Evolutionary conservation across 148 eudicot genomes (phyloP).

Genomic region (Heliosperma pusillum): DNA sequence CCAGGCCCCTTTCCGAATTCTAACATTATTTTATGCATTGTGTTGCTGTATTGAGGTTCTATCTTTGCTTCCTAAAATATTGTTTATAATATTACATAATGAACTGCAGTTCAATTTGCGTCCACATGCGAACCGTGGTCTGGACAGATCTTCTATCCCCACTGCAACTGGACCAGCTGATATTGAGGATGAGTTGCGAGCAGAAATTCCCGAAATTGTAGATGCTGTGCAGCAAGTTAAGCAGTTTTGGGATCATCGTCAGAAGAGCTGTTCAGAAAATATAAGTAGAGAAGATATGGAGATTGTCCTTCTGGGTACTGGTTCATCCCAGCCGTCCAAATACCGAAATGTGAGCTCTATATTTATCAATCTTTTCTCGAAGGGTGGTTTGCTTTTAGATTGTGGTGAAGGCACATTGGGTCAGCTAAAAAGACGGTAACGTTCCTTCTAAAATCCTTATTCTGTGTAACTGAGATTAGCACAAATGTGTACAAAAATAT

Average conservation of each 20-base stretch:
- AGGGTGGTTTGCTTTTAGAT: constrained; percentile 79
- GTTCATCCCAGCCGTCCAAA: constrained; percentile 94
- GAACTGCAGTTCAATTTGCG: constrained; percentile 70
- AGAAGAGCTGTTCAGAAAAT: constrained; percentile 55
- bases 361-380: constrained; percentile 76
- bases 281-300: constrained; percentile 82
- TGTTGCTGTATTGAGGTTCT: constrained; percentile 8
- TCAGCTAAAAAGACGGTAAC: constrained; percentile 87
- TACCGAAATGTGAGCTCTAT: constrained; percentile 86
- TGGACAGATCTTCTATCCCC: constrained; percentile 67
- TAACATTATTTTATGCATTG: not conserved
- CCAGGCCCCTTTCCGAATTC: too few relatives aligned
- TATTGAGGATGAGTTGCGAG: constrained; percentile 50
- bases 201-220: constrained; percentile 72
- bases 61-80: not conserved
- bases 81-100: not conserved
- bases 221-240: constrained; percentile 57
- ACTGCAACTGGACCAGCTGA: constrained; percentile 25
- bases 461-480: not conserved
- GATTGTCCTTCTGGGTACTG: constrained; percentile 93
- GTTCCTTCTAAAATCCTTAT: not conserved
- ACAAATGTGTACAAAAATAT: not conserved
- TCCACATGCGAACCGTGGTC: constrained; percentile 67
- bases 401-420: constrained; percentile 96
- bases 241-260: constrained; percentile 38